These are phyloP conservation scores for Vigna radiata DNA, from an alignment of 306 rosid genomes.

Conservation along the genomic window DNA sequence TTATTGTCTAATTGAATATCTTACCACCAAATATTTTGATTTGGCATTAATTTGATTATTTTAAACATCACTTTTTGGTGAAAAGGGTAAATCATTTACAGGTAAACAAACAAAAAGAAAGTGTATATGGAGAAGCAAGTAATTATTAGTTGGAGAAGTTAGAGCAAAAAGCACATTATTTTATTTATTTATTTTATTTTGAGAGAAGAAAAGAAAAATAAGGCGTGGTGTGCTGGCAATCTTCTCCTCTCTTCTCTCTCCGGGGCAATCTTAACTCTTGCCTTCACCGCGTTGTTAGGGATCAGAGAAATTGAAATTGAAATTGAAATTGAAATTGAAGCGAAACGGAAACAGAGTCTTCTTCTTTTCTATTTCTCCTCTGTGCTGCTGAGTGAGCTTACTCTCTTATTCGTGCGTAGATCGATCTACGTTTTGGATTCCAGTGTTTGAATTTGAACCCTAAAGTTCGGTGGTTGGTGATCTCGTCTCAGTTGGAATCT, in stretches of 20 bases:
- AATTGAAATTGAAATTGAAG: neutral
- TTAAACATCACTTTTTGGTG: slow-evolving; percentile 5
- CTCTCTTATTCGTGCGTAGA: slow-evolving; percentile 42
- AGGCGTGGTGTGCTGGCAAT: slow-evolving; percentile 40
- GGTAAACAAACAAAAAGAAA: neutral
- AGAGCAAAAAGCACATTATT: neutral
- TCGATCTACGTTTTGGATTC: slow-evolving; percentile 51
- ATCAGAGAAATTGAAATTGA: slow-evolving; percentile 29
- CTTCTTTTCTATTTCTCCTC: neutral
- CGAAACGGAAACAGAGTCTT: neutral
- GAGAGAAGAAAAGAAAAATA: neutral
- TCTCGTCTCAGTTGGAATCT: slow-evolving; percentile 6
- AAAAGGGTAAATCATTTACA: slow-evolving; percentile 1
- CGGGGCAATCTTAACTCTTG: neutral
- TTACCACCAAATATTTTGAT: neutral
- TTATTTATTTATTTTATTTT: neutral
- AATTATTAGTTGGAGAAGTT: slow-evolving; percentile 40
- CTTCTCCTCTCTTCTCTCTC: slow-evolving; percentile 22
- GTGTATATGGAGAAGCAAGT: slow-evolving; percentile 3
- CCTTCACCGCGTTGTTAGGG: slow-evolving; percentile 45
- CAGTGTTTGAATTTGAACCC: slow-evolving; percentile 45
- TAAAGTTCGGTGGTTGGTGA: slow-evolving; percentile 29
- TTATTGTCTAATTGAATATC: too few species aligned
- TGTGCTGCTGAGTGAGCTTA: neutral
- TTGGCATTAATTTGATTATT: neutral